Percentiles rank a stretch among this genome's conserved stretches.
Evolutionary conservation across 1,284 basidiomycete genomes (phyloP).

Genomic region (Cryptococcus sp.): DNA sequence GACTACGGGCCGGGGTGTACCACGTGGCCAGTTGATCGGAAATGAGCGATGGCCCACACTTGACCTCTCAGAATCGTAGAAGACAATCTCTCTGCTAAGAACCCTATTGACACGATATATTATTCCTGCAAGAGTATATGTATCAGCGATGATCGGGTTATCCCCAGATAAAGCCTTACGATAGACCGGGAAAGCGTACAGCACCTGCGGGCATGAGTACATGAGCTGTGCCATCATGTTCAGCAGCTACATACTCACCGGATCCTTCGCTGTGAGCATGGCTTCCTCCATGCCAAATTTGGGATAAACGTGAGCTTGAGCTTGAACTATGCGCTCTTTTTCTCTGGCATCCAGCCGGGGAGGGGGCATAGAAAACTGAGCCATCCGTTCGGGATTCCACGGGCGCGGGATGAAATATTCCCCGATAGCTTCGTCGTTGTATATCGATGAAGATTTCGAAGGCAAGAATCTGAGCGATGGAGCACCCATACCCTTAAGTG

Average conservation of each 20-base stretch:
- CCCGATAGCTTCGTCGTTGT: background rate
- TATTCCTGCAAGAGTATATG: background rate
- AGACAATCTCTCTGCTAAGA: background rate
- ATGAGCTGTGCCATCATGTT: background rate
- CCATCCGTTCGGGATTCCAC: constrained; percentile 1
- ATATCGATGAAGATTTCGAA: background rate
- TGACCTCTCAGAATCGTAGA: constrained; percentile 1
- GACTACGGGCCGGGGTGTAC: background rate
- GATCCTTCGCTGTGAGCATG: constrained; percentile 3
- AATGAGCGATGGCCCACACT: background rate
- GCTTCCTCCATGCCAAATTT: constrained; percentile 1
- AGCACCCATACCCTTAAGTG: too few relatives aligned
- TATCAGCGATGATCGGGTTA: background rate
- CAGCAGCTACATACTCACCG: constrained; percentile 6
- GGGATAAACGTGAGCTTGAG: constrained; percentile 1
- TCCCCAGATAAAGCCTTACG: constrained; percentile 2
- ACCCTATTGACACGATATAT: constrained; percentile 1
- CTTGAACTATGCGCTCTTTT: constrained; percentile 5
- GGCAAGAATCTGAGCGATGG: background rate
- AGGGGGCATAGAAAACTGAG: constrained; percentile 10
- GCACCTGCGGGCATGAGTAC: background rate
- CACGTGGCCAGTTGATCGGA: background rate
- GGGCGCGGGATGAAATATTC: background rate
- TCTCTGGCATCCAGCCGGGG: constrained; percentile 10
- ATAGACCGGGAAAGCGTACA: constrained; percentile 10